Evolutionary conservation across 2,329 filamentous ascomycete species (phyloP), one percentile per base, ranked within the genome.

Genomic region (Fusarium xyrophilum): DNA sequence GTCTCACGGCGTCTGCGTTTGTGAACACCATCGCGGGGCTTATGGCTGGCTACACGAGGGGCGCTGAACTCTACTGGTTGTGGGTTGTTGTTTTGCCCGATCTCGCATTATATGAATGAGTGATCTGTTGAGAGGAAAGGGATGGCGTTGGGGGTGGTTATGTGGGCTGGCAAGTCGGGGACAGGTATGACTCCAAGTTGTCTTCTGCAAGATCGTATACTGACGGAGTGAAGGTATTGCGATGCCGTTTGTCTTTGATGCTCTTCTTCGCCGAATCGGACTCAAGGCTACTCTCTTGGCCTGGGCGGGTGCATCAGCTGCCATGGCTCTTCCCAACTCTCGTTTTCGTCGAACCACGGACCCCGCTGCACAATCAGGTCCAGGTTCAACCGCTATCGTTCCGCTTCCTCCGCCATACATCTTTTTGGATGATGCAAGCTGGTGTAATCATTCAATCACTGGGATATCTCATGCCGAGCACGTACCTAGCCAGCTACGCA

Each of bases 381-480:
- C 78, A 50, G 57, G 79, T 51, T 43, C 77, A 63, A 30, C 68
- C 70, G 12, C 63, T 76, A 0, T 74, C 71, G 1, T 77, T 79
- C 53, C 70, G 65, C 1, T 89, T 89, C 72, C 77, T 89, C 21
- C 77, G 77, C 19, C 84, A 86, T 64, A 75, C 76, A 7, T 84
- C 83, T 0, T 87, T 89, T 73, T 89, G 85, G 79, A 82, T 89
- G 76, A 86, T 87, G 76, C 81, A 80, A 64, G 72, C 84, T 14
- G 85, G 85, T 5, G 89, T 86, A 40, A 75, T 86, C 1, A 76
- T 88, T 12, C 87, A 89, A 72, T 85, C 84, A 58, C 80, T 83
- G 7, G 88, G 87, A 7, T 89, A 89, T 70, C 83, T 86, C 23
- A 85, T 89, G 67, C 88, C 87, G 9, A 84, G 85, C 54, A 87